Evolutionary conservation across 2,329 filamentous ascomycete genomes (phyloP), one percentile per base, ranked within the genome.

Genomic region (Fusarium albidum): DNA sequence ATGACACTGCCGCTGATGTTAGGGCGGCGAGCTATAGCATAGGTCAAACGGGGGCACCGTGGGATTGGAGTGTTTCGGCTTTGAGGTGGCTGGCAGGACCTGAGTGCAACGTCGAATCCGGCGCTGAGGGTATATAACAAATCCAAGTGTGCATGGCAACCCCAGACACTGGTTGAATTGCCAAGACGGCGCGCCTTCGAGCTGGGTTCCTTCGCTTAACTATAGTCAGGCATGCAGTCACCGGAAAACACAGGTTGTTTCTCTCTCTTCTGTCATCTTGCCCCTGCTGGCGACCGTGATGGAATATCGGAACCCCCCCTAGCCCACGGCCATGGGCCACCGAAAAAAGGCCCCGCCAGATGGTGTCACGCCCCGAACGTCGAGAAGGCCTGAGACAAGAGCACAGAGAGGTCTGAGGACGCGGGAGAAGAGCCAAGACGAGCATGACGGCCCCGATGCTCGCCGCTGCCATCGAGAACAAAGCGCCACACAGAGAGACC

Each of bases 31-130:
- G 46, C 46, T 61, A 62, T 64, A 62, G 61, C 59, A 63, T 63
- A 48, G 34, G 46, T 44, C 46, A 46, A 52, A 64, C 46, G 51
- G 52, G 42, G 49, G 59, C 49, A 45, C 59, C 55, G 54, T 52
- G 52, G 52, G 52, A 51, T 63, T 61, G 53, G 58, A 51, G 55
- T 57, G 65, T 67, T 67, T 67, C 65, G 65, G 59, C 52, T 67
- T 63, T 12, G 50, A 57, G 44, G 47, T 57, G 51, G 46, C 44
- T 54, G 49, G 57, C 48, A 48, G 48, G 43, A 60, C 29, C 18
- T 48, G 50, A 49, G 39, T 60, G 49, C 50, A 56, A 62, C 52
- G 50, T 50, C 57, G 48, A 53, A 49, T 57, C 60, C 61, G 64
- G 62, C 53, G 57, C 52, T 35, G 49, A 65, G 49, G 57, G 55